Evolutionary conservation across 2,329 filamentous ascomycete genomes (phyloP).

Genomic region (Xylaria arbuscula): DNA sequence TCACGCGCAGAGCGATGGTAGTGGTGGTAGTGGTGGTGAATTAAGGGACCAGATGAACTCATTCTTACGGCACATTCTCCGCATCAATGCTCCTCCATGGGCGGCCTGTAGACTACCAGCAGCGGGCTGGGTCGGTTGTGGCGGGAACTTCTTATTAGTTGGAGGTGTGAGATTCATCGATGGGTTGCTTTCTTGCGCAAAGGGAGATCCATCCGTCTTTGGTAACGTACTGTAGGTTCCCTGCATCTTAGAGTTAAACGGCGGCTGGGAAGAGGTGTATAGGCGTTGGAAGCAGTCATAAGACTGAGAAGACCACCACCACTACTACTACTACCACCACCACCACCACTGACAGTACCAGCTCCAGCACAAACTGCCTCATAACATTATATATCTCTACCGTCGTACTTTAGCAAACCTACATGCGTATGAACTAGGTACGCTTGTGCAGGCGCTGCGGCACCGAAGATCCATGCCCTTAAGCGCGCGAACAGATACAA

Average conservation of each 20-base stretch:
- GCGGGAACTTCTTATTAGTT: constrained; percentile 11
- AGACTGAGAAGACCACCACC: background rate
- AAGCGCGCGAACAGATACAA: constrained; percentile 4
- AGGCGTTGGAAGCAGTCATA: constrained; percentile 8
- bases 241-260: constrained; percentile 2
- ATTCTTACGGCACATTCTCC: constrained; percentile 30
- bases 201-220: background rate
- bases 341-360: background rate
- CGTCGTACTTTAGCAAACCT: background rate
- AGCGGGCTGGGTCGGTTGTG: constrained; percentile 16
- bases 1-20: background rate
- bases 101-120: background rate
- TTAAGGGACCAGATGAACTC: constrained; percentile 26
- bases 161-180: background rate
- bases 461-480: background rate
- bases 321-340: background rate
- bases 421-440: no score
- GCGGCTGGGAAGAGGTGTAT: background rate
- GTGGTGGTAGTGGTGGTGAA: constrained; percentile 2
- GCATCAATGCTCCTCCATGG: constrained; percentile 6
- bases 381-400: background rate
- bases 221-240: constrained; percentile 19
- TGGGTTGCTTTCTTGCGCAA: background rate
- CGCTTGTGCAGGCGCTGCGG: no score
- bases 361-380: no score